A percentile compares a stretch with the other conserved stretches of the same genome.
These are phyloP conservation scores for Phytophthora quininea DNA, from an alignment of 352 stramenopile genomes.

Conservation along the genomic window DNA sequence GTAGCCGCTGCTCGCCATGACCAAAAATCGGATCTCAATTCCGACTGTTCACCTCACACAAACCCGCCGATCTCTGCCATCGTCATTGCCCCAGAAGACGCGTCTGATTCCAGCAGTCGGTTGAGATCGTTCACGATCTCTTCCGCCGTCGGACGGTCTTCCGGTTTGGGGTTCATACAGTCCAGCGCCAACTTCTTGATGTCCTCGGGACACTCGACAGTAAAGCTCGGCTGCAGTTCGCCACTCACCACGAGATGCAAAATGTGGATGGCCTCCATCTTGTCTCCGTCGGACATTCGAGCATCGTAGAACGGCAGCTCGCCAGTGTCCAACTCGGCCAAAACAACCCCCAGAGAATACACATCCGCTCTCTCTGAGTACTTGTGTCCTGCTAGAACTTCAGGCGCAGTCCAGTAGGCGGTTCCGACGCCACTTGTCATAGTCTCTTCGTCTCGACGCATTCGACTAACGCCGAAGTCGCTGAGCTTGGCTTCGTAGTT, in stretches of 20 bases:
- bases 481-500: constrained; percentile 43
- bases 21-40: constrained; percentile 7
- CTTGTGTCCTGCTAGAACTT: constrained; percentile 43
- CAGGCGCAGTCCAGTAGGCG: constrained; percentile 50
- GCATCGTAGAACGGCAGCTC: constrained; percentile 34
- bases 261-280: constrained; percentile 39
- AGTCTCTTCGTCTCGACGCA: constrained; percentile 16
- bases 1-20: constrained; percentile 35
- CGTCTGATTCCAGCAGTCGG: constrained; percentile 22
- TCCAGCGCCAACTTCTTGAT: constrained; percentile 27
- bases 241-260: constrained; percentile 36
- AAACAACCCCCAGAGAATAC: constrained; percentile 32
- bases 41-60: constrained; percentile 26
- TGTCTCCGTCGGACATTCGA: constrained; percentile 10
- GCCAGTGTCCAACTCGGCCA: constrained; percentile 26
- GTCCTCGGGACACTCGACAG: constrained; percentile 15
- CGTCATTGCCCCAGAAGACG: neutral
- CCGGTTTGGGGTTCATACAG: constrained; percentile 32
- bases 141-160: constrained; percentile 31
- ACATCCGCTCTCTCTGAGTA: constrained; percentile 45
- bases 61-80: neutral
- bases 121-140: constrained; percentile 35
- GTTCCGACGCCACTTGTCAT: constrained; percentile 47
- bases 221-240: constrained; percentile 31
- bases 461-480: constrained; percentile 44